These are phyloP conservation scores for Salix caprea DNA, from an alignment of 345 rosid species.

Conservation along the genomic window DNA sequence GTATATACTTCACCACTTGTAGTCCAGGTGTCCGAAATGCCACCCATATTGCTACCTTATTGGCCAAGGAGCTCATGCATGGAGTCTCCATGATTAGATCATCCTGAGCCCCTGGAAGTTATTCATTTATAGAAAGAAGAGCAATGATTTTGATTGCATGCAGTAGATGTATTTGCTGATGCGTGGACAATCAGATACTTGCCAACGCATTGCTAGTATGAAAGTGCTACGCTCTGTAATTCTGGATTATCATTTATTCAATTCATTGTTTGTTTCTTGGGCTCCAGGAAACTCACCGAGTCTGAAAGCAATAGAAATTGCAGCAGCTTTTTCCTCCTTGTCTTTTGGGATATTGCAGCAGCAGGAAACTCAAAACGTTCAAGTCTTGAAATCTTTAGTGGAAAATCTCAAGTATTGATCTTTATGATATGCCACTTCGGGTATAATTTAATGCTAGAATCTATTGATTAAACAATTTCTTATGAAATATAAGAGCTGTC, in stretches of 20 bases:
- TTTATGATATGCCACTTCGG: too few species aligned
- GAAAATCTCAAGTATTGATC: too few species aligned
- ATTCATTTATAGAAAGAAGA: too few species aligned
- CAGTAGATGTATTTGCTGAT: neutral
- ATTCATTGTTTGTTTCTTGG: conserved; percentile 27
- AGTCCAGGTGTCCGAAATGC: conserved; percentile 93
- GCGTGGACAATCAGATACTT: too few species aligned
- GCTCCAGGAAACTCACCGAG: conserved; percentile 40
- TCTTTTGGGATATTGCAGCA: conserved; percentile 56
- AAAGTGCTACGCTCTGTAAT: conserved; percentile 54
- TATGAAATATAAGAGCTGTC: neutral
- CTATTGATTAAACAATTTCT: too few species aligned
- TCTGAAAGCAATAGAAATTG: conserved; percentile 78
- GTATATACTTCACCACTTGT: conserved; percentile 32
- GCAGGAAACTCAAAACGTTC: too few species aligned
- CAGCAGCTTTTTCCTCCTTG: conserved; percentile 72
- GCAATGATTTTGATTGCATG: neutral
- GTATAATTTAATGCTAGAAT: too few species aligned
- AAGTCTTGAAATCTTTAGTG: too few species aligned
- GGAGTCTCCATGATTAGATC: conserved; percentile 33
- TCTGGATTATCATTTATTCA: conserved; percentile 22
- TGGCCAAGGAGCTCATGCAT: conserved; percentile 67
- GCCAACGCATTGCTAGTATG: conserved; percentile 39
- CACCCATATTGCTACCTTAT: conserved; percentile 69
- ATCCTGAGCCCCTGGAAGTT: neutral